These are phyloP conservation scores for Chlamydomonas incerta DNA, from an alignment of 139 green algal species.

Conservation along the genomic window DNA sequence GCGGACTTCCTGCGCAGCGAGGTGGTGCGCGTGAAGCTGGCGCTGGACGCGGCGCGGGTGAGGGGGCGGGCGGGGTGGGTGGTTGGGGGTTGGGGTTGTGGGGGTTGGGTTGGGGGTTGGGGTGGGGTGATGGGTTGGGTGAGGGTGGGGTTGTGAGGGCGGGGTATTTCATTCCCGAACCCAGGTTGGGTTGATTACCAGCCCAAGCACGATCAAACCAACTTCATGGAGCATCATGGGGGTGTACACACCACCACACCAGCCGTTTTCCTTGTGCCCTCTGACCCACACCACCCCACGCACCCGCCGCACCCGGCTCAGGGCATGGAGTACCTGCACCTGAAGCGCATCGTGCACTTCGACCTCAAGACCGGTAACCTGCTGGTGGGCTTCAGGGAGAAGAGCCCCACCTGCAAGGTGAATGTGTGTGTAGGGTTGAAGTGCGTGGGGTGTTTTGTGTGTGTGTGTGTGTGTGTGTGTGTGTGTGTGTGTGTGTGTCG, in stretches of 20 bases:
- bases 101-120: no score
- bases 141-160: no score
- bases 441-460: not conserved
- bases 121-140: no score
- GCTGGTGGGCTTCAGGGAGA: conserved; percentile 80
- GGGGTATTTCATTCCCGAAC: no score
- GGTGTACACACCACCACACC: no score
- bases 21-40: conserved; percentile 57
- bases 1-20: conserved; percentile 55
- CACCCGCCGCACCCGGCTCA: conserved; percentile 2
- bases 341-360: conserved; percentile 81
- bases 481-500: no score
- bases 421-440: no score
- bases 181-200: no score
- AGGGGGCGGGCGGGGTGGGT: not conserved
- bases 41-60: conserved; percentile 59
- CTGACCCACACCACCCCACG: not conserved
- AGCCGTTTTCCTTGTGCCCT: not conserved
- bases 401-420: conserved; percentile 72
- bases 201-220: no score
- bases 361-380: conserved; percentile 81
- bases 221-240: no score
- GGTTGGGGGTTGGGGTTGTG: no score
- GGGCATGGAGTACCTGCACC: conserved; percentile 85
- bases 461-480: no score